A percentile compares a stretch with the other conserved stretches of the same genome.
Evolutionary conservation across 768 basidiomycete genomes (phyloP).

Genomic region (Paxillus involutus): DNA sequence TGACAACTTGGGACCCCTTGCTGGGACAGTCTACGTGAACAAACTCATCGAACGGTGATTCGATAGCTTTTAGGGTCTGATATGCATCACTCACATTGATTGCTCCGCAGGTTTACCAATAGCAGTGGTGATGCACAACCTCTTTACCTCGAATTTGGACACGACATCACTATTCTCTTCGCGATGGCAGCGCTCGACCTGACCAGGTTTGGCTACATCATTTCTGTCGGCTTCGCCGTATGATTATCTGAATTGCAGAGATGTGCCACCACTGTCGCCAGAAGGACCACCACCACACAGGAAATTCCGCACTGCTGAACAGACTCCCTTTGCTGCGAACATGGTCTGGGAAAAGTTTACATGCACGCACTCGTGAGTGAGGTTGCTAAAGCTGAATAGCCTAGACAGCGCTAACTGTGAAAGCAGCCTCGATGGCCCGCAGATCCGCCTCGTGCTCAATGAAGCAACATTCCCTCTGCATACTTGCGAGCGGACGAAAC

Average conservation of each 20-base stretch:
- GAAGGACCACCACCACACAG: constrained; percentile 24
- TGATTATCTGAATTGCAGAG: constrained; percentile 13
- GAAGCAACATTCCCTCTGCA: constrained; percentile 34
- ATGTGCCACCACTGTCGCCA: constrained; percentile 25
- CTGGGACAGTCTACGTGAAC: constrained; percentile 34
- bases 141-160: constrained; percentile 38
- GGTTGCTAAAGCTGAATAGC: neutral
- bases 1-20: constrained; percentile 28
- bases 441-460: constrained; percentile 37
- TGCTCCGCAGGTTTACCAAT: constrained; percentile 24
- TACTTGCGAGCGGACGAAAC: constrained; percentile 21
- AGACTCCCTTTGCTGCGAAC: constrained; percentile 38
- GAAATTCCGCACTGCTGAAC: constrained; percentile 32
- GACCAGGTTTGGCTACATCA: constrained; percentile 20
- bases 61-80: neutral
- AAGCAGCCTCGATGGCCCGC: constrained; percentile 22
- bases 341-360: constrained; percentile 38
- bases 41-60: constrained; percentile 34
- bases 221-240: neutral
- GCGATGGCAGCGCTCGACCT: constrained; percentile 35
- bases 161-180: constrained; percentile 38
- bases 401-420: neutral
- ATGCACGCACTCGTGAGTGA: constrained; percentile 26
- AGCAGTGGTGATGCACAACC: constrained; percentile 24
- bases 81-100: neutral